Base-by-base conservation (phyloP, 345 rosid genomes). In the Citrus sp. region DNA sequence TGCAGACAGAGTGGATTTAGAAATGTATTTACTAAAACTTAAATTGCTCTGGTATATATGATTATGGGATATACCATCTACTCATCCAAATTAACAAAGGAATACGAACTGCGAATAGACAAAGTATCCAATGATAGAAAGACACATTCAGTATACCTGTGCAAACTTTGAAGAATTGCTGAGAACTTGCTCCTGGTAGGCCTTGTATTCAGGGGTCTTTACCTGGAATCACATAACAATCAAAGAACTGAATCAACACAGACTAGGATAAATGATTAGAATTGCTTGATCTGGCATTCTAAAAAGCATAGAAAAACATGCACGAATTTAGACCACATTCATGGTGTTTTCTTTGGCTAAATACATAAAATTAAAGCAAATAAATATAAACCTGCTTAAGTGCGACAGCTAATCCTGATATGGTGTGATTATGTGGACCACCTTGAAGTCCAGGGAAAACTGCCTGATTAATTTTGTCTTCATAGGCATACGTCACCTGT, bases 391-490 rank as follows among this genome's bases (percentile, higher is more conserved):
- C 98, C 97, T 95, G 99, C 82, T 91, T 93, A 67, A 95, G 84
- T 70, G 98, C 94, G 80, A 95, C 99, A 32, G 98, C 98, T 76
- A 95, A 86, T 80, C 92, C 98, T 38, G 95, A 16, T 70, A 95
- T 95, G 27, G 98, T 95, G 85, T 95, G 98, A 79, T 95, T 95
- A 83, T 95, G 98, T 13, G 98, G 98, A 77, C 98, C 98, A 68
- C 98, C 98, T 85, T 95, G 98, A 78, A 95, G 88, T 78, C 98
- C 98, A 62, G 98, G 98, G 79, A 95, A 95, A 72, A 95, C 98
- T 22, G 98, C 96, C 82, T 90, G 89, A 78, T 95, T 95, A 67
- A 95, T 93, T 88, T 83, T 91, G 84, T 93, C 98, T 78, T 91
- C 95, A 59, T 79, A 89, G 84, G 91, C 98, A 87, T 93, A 95